phyloP scores from a whole-genome alignment of 495 filamentous ascomycete species.

The Penicillium arizonense region DNA sequence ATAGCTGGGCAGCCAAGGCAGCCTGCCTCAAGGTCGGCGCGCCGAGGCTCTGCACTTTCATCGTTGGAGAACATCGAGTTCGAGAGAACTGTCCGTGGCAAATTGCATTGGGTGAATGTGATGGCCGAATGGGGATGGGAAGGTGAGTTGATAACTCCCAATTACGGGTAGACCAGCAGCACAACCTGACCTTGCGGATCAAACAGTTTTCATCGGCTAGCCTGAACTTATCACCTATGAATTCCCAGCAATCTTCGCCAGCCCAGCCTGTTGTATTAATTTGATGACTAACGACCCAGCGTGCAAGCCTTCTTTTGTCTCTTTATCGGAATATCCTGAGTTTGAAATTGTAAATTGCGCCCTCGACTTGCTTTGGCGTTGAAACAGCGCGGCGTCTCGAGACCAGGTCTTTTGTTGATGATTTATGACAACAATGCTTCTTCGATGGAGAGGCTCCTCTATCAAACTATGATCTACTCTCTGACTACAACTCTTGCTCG shows the following conservation, averaged over 20 bases:
- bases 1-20: not conserved
- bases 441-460: not conserved
- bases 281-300: not conserved
- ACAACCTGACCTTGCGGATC: not conserved
- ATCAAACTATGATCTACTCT: not conserved
- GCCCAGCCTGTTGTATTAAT: not conserved
- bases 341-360: not conserved
- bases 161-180: not conserved
- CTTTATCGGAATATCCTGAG: not conserved
- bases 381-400: not conserved
- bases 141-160: conserved; percentile 44
- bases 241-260: not conserved
- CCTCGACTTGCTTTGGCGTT: not conserved
- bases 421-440: not conserved
- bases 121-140: conserved; percentile 83
- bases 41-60: conserved; percentile 32
- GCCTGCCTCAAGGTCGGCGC: conserved; percentile 1
- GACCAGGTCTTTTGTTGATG: not conserved
- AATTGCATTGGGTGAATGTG: conserved; percentile 73
- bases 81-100: conserved; percentile 65
- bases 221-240: not conserved
- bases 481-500: not conserved
- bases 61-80: conserved; percentile 54
- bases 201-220: conserved; percentile 5
- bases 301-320: not conserved